Base-by-base conservation (phyloP, 2,329 filamentous ascomycete genomes). In the Talaromyces sp. region DNA sequence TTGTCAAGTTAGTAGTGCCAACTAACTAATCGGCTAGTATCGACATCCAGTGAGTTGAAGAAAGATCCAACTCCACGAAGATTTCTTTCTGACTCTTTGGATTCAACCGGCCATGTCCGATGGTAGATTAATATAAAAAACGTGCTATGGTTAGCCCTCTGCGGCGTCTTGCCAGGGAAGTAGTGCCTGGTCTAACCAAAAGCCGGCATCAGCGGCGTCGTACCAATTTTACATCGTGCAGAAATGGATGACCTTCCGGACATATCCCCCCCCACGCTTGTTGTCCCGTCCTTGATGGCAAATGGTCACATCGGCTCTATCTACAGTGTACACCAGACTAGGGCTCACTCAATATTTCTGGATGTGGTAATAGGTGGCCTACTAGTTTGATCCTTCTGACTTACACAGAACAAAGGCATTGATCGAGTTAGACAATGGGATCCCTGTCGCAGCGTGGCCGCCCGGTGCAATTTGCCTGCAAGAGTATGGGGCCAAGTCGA, bases 361-460 rank as follows among this genome's bases (percentile, higher is more conserved):
- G 7, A 53, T 31, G 27, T 7, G 27, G 49, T 31, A 53, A 53
- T 53, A 29, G 25, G 49, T n/a, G 25, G 22, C 8, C 5, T 25
- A 22, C 53, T 56, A 56, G 31, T 34, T n/a, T 56, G 53, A 56
- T 56, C 53, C 53, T 56, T 56, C 53, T 38, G 22, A 31, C 25
- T 56, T 15, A 2, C 27, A 5, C 17, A 6, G 19, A 56, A 54
- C 27, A 36, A 54, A 19, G 17, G 10, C 51, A 56, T 38, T 56
- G 17, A 25, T 36, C 29, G 31, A 19, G 36, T 36, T 36, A 19
- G n/a, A 56, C n/a, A 51, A 54, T 25, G 2, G 13, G n/a, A 64
- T 60, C 63, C 63, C 54, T 64, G 63, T 64, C 54, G 54, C 40
- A 64, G 63, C 63, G 63, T 64, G 63, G 63, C 56, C 63, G 63